Percentiles rank a stretch among this genome's conserved stretches.
These are phyloP conservation scores for Pyrenophora graminea DNA, from an alignment of 2,329 filamentous ascomycete species.

Conservation along the genomic window DNA sequence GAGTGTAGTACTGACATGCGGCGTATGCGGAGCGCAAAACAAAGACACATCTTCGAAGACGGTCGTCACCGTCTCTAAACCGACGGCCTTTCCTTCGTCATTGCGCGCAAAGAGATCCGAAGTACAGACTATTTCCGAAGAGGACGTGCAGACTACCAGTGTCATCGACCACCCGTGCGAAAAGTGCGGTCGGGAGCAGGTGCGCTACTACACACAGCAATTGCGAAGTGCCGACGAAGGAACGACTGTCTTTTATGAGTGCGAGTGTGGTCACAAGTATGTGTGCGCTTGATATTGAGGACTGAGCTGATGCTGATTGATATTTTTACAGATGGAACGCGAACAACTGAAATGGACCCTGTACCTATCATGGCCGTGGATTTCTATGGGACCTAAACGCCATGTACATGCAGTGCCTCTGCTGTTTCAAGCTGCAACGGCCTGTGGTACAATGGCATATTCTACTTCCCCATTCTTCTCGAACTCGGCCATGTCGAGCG, in stretches of 20 bases:
- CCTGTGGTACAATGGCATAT: constrained; percentile 81
- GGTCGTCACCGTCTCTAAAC: constrained; percentile 82
- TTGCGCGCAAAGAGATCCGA: constrained; percentile 84
- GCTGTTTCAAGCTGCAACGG: constrained; percentile 30
- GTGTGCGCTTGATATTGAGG: constrained; percentile 34
- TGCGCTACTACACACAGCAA: constrained; percentile 84
- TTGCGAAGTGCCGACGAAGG: constrained; percentile 93
- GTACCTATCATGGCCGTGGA: constrained; percentile 13
- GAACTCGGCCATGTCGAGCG: constrained; percentile 96
- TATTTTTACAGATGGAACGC: constrained; percentile 54
- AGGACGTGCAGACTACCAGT: constrained; percentile 76
- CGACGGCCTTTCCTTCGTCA: constrained; percentile 87
- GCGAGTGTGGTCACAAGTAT: constrained; percentile 84
- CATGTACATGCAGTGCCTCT: constrained; percentile 25
- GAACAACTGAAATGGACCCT: constrained; percentile 61
- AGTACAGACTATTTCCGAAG: constrained; percentile 77
- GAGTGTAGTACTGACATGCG: constrained; percentile 78
- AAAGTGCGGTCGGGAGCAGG: constrained; percentile 79
- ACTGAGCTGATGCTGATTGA: constrained; percentile 21
- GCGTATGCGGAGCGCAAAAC: constrained; percentile 75
- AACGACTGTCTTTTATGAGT: constrained; percentile 86
- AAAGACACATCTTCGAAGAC: constrained; percentile 62
- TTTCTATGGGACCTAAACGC: constrained; percentile 28
- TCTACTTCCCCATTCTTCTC: constrained; percentile 87
- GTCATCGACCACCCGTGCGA: constrained; percentile 72